Evolutionary conservation across 1,284 basidiomycete species (phyloP), one percentile per base, ranked within the genome.

Genomic region (Irpex rosettiformis): DNA sequence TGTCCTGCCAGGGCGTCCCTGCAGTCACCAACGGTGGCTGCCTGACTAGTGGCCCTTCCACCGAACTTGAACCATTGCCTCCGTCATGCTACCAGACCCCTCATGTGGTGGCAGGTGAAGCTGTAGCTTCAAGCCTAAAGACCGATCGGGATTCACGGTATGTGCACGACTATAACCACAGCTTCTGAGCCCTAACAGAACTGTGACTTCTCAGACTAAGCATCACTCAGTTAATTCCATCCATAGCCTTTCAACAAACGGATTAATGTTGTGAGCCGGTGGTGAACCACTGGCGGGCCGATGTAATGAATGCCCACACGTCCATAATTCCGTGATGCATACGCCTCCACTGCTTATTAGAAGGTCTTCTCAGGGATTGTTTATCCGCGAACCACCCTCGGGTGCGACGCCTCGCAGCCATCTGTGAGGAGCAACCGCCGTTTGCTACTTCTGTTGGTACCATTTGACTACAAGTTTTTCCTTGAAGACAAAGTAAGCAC

Each of bases 351-450:
- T 13, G 16, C 11, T n/a, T 33, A n/a, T 21, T 22, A 18, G 18
- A n/a, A 18, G 22, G 13, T 21, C 37, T 22, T 54, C 10, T 18
- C 22, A 29, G 52, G 18, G 52, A 18, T 8, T 8, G 37, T 54
- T 54, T 54, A 54, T 54, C 52, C 52, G 52, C 22, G 13, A 30
- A 54, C 27, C 30, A 22, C 52, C 28, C 30, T 54, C 52, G 37
- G 16, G 22, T 29, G 52, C 21, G 37, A 18, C 21, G 28, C 13
- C 37, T 3, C 11, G 27, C 21, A 22, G 16, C 22, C 21, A 18
- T 8, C 37, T 3, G 30, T 37, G 52, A 42, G 29, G 22, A 21
- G 10, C 52, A 54, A 13, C 8, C 13, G 18, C 22, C 25, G 21
- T 54, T 16, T 54, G 13, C n/a, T 54, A 16, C n/a, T n/a, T 54